Evolutionary conservation across 257 asterid species (phyloP).

Genomic region (Rehmannia glutinosa): DNA sequence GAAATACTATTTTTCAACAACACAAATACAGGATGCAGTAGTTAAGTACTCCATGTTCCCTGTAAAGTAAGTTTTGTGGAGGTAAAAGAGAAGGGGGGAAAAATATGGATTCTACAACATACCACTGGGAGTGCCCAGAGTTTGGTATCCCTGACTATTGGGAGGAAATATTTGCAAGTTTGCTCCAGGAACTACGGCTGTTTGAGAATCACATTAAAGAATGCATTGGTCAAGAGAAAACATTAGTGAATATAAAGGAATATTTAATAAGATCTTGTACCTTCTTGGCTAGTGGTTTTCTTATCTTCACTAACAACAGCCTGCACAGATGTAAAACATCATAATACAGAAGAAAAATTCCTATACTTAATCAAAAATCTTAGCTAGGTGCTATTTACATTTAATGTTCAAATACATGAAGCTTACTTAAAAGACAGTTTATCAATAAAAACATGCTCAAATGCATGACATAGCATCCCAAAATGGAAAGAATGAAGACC

Average conservation of each 20-base stretch:
- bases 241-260: neutral
- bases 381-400: neutral
- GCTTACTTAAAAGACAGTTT: neutral
- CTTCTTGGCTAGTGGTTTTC: conserved; percentile 41
- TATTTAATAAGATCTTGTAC: conserved; percentile 25
- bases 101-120: conserved; percentile 14
- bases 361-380: neutral
- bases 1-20: neutral
- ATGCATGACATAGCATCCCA: neutral
- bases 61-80: neutral
- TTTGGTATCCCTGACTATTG: conserved; percentile 70
- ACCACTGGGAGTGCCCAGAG: conserved; percentile 54
- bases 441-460: neutral
- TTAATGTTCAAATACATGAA: neutral
- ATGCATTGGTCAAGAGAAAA: neutral
- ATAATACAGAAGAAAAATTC: conserved; percentile 7
- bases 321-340: conserved; percentile 36
- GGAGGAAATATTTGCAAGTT: conserved; percentile 86
- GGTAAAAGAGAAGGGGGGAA: neutral
- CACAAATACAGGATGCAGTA: conserved; percentile 11
- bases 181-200: conserved; percentile 63
- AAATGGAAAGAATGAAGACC: neutral
- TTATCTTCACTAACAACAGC: conserved; percentile 76
- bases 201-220: neutral
- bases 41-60: conserved; percentile 9